Base-by-base conservation (phyloP, 176 grass and related monocot genomes). In the Carex littledalei region DNA sequence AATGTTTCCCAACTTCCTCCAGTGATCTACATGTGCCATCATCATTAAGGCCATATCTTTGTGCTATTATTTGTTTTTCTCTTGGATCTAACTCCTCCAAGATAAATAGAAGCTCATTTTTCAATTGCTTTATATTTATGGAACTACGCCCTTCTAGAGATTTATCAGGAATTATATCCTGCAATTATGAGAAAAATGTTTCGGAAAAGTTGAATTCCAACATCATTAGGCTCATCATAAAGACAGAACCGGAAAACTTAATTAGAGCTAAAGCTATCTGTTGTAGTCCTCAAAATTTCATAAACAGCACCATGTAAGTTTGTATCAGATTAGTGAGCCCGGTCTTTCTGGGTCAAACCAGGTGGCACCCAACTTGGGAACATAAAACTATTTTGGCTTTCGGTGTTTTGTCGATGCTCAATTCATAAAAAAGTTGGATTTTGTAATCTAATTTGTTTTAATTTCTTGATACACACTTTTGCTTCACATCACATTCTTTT, bases 1-100 rank as follows among this genome's bases (percentile, higher is more conserved):
- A 98, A 77, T 91, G 81, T 31, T 85, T 85, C 14, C 95, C 95
- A 5, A 98, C 86, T 67, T 94, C 89, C 84, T 94, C 92, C 29
- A 93, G 87, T 6, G 91, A 91, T 82, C 32, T 89, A 86, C 91
- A 94, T 78, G 80, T 88, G 14, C 90, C n/a, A n/a, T n/a, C 95
- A 10, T 94, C 91, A 24, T 85, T 92, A 37, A 98, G 88, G 21
- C 95, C 89, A 12, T 93, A 89, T 22, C 91, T 86, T 5, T 87
- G 89, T 52, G 84, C 82, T 67, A 98, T 60, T 63, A 93, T 87
- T 4, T 76, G 87, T 1, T 86, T 90, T 58, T 94, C 95, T 35
- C 95, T 86, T 11, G 85, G 79, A 12, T 89, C 90, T 3, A 94
- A 89, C 47, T 84, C 66, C 58, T 90, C 88, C 18, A 98, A 88